These are phyloP conservation scores for Alternaria arborescens DNA, from an alignment of 2,329 filamentous ascomycete species.

Conservation along the genomic window DNA sequence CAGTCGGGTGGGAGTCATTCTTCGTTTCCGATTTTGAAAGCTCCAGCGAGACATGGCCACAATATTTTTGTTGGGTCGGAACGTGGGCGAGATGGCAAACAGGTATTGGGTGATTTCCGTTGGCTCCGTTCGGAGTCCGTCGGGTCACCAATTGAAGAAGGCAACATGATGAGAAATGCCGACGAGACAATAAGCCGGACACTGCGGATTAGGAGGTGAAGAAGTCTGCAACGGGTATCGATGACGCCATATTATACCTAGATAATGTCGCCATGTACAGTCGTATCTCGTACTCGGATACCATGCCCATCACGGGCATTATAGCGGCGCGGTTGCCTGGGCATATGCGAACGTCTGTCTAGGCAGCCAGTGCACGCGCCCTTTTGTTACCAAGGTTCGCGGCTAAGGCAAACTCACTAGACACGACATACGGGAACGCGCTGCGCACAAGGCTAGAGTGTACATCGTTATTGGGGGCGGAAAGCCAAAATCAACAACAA, in stretches of 20 bases:
- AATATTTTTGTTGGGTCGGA: neutral
- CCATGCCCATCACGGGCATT: neutral
- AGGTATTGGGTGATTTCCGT: neutral
- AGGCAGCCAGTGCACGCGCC: neutral
- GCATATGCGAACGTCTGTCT: conserved; percentile 8
- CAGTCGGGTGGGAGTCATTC: neutral
- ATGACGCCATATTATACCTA: neutral
- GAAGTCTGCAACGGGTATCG: neutral
- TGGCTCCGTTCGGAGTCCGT: neutral
- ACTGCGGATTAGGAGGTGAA: neutral
- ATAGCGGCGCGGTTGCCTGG: conserved; percentile 4
- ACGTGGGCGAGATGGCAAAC: conserved; percentile 12
- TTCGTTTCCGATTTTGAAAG: neutral
- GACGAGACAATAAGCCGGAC: neutral
- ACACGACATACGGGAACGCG: neutral
- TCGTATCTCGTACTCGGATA: conserved; percentile 1
- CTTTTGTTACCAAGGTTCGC: neutral
- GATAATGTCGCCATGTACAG: neutral
- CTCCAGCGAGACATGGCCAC: neutral
- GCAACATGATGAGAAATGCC: neutral
- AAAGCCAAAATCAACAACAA: conserved; percentile 14
- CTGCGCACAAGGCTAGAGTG: conserved; percentile 1
- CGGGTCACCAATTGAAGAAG: neutral
- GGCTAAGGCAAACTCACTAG: conserved; percentile 5
- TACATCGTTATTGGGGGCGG: conserved; percentile 3